Evolutionary conservation across 1,284 basidiomycete genomes (phyloP).

Genomic region (Stygiomarasmius scandens): DNA sequence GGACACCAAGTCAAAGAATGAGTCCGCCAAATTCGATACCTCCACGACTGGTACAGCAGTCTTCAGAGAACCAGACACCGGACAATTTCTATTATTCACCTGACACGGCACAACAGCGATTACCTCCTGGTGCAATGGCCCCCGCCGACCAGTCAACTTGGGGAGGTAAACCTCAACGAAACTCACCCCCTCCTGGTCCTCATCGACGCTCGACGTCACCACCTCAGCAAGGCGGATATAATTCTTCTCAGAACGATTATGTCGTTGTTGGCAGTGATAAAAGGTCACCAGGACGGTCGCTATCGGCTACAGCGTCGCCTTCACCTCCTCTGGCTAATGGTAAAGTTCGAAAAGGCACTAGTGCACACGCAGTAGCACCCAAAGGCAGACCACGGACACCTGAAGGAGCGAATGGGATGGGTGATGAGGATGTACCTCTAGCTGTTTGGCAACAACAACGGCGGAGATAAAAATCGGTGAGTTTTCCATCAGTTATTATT

Average conservation of each 20-base stretch:
- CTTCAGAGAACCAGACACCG: conserved; percentile 12
- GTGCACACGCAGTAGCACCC: conserved; percentile 59
- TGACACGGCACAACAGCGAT: conserved; percentile 32
- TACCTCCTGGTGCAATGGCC: conserved; percentile 67
- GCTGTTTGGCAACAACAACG: conserved; percentile 77
- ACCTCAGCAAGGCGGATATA: conserved; percentile 27
- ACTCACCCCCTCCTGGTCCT: conserved; percentile 11
- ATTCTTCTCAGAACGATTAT: conserved; percentile 33
- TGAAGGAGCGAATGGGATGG: conserved; percentile 37
- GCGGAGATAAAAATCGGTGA: conserved; percentile 43
- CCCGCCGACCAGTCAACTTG: conserved; percentile 44
- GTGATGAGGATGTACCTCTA: conserved; percentile 77
- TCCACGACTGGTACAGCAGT: conserved; percentile 18
- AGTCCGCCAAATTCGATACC: conserved; percentile 26
- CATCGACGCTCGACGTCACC: conserved; percentile 37
- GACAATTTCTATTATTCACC: conserved; percentile 35
- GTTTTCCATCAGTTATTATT: too few species aligned
- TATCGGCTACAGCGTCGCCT: conserved; percentile 63
- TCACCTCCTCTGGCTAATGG: conserved; percentile 44
- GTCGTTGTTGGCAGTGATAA: conserved; percentile 30
- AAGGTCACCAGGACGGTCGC: conserved; percentile 58
- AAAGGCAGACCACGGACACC: conserved; percentile 44
- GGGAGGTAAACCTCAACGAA: conserved; percentile 20
- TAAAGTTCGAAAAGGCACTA: conserved; percentile 62
- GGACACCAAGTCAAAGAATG: conserved; percentile 6